Percentiles rank a stretch among this genome's conserved stretches.
Conservation (phyloP, 1,139 yeast genomes). For the Blastobotrys proliferans region DNA sequence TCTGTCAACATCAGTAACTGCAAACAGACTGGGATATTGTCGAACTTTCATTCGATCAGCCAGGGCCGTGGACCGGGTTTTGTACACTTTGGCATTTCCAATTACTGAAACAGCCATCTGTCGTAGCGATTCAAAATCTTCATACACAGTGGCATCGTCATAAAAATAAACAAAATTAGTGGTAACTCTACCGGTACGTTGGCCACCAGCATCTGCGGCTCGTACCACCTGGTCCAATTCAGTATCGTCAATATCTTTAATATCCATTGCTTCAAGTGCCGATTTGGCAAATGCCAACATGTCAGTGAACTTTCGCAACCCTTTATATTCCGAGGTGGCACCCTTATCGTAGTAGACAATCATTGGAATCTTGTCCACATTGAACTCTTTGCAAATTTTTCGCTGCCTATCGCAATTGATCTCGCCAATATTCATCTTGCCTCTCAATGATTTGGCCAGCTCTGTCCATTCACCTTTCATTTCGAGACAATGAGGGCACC, state of each 20-base stretch:
- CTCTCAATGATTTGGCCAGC: constrained; percentile 32
- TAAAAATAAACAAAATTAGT: constrained; percentile 37
- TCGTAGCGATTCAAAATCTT: constrained; percentile 39
- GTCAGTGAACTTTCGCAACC: constrained; percentile 35
- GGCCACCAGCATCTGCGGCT: constrained; percentile 12
- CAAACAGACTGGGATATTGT: constrained; percentile 34
- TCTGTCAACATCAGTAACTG: constrained; percentile 24
- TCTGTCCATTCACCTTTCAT: constrained; percentile 38
- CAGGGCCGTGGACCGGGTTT: constrained; percentile 31
- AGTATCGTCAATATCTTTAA: constrained; percentile 27
- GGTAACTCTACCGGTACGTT: constrained; percentile 14
- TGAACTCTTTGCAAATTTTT: constrained; percentile 34
- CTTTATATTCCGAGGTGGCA: constrained; percentile 32
- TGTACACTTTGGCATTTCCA: constrained; percentile 35
- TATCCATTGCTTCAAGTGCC: constrained; percentile 29
- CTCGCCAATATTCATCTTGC: constrained; percentile 38
- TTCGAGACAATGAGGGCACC: constrained; percentile 38
- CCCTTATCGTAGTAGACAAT: constrained; percentile 33
- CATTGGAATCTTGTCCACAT: constrained; percentile 31
- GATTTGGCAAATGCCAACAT: constrained; percentile 32
- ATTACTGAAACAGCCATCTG: constrained; percentile 33
- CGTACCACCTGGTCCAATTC: constrained; percentile 24
- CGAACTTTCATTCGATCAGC: constrained; percentile 29
- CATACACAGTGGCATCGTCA: constrained; percentile 36
- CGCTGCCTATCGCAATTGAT: constrained; percentile 38